Evolutionary conservation across 169 alveolate species (phyloP).

Genomic region (Perkinsus chesapeaki): DNA sequence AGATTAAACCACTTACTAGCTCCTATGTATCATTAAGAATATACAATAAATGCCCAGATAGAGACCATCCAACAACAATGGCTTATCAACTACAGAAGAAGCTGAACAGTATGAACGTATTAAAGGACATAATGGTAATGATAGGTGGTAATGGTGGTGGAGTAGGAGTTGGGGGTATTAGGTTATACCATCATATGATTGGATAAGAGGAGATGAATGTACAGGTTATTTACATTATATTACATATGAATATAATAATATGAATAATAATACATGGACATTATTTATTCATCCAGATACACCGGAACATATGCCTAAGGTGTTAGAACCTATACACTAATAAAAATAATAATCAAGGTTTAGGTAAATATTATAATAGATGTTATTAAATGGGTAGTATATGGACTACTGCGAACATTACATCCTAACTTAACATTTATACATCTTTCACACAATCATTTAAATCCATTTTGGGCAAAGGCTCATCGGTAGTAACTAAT

Average conservation of each 20-base stretch:
- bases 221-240: neutral
- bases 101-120: neutral
- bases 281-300: neutral
- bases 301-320: neutral
- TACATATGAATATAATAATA: neutral
- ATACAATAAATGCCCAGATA: neutral
- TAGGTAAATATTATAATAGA: neutral
- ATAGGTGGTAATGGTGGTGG: neutral
- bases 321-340: neutral
- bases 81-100: neutral
- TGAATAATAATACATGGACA: neutral
- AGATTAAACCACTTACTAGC: no score
- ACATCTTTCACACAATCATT: neutral
- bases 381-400: neutral
- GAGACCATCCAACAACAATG: neutral
- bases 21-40: neutral
- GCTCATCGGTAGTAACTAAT: neutral
- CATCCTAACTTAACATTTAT: neutral
- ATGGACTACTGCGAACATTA: neutral
- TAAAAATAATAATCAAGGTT: no score
- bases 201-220: neutral
- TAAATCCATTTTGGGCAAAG: neutral
- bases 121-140: neutral
- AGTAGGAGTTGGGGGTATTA: neutral
- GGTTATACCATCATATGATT: neutral